These are phyloP conservation scores for Hyphodiscus hymeniophilus DNA, from an alignment of 495 filamentous ascomycete genomes.

Conservation along the genomic window DNA sequence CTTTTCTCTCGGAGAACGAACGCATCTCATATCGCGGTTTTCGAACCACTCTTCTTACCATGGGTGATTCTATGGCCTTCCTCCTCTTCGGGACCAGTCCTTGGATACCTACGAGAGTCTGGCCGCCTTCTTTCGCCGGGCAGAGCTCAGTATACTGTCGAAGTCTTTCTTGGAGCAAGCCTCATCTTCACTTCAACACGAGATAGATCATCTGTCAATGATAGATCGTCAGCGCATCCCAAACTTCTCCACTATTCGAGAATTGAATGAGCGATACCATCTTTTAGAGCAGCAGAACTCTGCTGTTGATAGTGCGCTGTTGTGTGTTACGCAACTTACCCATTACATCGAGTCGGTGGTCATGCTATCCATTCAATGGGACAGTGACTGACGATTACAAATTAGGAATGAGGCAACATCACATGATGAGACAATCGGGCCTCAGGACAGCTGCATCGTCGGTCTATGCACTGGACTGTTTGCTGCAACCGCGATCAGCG, in stretches of 20 bases:
- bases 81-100: constrained; percentile 75
- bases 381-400: constrained; percentile 13
- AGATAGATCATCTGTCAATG: constrained; percentile 51
- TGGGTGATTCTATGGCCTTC: constrained; percentile 33
- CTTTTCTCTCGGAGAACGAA: not conserved
- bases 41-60: not conserved
- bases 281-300: constrained; percentile 47
- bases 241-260: constrained; percentile 57
- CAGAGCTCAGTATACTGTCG: constrained; percentile 56
- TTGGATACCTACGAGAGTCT: constrained; percentile 61
- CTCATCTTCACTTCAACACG: constrained; percentile 52
- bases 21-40: not conserved
- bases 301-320: constrained; percentile 57
- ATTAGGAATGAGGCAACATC: constrained; percentile 37
- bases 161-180: constrained; percentile 57
- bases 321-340: constrained; percentile 62
- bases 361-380: not conserved
- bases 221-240: constrained; percentile 56
- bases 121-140: constrained; percentile 47
- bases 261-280: constrained; percentile 62
- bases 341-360: constrained; percentile 69
- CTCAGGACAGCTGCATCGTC: constrained; percentile 40
- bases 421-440: constrained; percentile 33
- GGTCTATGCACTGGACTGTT: constrained; percentile 69
- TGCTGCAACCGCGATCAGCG: constrained; percentile 63